phyloP scores from a whole-genome alignment of 305 asterid genomes.

The Plantago coronopus region DNA sequence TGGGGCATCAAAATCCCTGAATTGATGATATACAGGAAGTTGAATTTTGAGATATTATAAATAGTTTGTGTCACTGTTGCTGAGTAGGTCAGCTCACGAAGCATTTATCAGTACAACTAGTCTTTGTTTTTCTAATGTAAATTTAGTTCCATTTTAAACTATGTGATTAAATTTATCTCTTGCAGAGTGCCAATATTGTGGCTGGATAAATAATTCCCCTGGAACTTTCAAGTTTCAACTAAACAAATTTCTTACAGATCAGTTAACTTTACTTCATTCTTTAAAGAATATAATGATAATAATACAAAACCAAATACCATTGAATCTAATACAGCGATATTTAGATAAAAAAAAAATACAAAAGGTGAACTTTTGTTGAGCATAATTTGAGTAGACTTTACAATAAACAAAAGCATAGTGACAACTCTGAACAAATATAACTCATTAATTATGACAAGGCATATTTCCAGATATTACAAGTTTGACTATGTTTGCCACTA shows the following conservation, averaged over 20 bases:
- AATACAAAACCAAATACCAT: no score
- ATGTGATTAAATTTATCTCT: constrained; percentile 22
- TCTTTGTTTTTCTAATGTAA: not conserved
- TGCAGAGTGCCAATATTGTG: constrained; percentile 19
- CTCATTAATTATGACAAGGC: no score
- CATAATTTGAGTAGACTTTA: no score
- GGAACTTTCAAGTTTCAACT: constrained; percentile 24
- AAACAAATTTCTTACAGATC: constrained; percentile 25
- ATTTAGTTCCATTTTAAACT: not conserved
- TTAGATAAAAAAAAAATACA: no score
- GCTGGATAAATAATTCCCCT: not conserved
- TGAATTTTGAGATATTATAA: constrained; percentile 3
- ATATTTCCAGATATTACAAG: constrained; percentile 16
- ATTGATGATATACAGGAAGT: not conserved
- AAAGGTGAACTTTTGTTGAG: no score
- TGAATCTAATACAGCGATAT: no score
- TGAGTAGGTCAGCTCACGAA: constrained; percentile 23
- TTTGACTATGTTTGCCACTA: constrained; percentile 29
- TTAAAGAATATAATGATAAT: no score
- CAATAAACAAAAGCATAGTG: no score
- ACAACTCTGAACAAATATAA: no score
- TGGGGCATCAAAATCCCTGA: not conserved
- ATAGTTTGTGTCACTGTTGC: constrained; percentile 27
- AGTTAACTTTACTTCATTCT: no score
- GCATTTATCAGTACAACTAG: constrained; percentile 18